These are phyloP conservation scores for Suillus subalutaceus DNA, from an alignment of 768 basidiomycete genomes.

Conservation along the genomic window DNA sequence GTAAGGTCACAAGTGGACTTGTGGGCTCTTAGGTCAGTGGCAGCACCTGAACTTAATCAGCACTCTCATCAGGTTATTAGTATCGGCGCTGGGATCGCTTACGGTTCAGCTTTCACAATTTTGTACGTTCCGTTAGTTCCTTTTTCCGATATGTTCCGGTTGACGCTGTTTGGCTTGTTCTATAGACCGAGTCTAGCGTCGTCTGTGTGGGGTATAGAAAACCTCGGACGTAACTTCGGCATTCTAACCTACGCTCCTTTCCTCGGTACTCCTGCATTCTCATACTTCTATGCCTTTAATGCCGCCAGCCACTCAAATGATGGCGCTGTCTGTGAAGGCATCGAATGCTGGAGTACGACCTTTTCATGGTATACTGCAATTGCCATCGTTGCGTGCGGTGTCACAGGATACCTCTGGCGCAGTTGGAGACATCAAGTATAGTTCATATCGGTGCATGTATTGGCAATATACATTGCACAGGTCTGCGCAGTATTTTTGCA, in stretches of 20 bases:
- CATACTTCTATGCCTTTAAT: slow-evolving; percentile 77
- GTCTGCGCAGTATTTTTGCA: neutral
- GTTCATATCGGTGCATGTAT: slow-evolving; percentile 1
- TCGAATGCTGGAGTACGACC: slow-evolving; percentile 66
- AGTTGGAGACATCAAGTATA: slow-evolving; percentile 63
- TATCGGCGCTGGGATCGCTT: slow-evolving; percentile 65
- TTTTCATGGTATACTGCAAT: slow-evolving; percentile 54
- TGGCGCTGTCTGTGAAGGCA: slow-evolving; percentile 55
- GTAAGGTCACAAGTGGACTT: slow-evolving; percentile 52
- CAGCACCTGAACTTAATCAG: neutral
- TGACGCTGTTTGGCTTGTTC: slow-evolving; percentile 6
- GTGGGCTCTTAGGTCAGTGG: slow-evolving; percentile 70
- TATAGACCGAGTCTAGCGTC: slow-evolving; percentile 70
- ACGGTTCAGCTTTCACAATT: slow-evolving; percentile 72
- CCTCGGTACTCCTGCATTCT: slow-evolving; percentile 73
- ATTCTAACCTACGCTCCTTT: slow-evolving; percentile 76
- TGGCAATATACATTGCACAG: neutral
- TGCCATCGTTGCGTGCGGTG: slow-evolving; percentile 46
- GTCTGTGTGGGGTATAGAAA: slow-evolving; percentile 69
- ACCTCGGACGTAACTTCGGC: slow-evolving; percentile 78
- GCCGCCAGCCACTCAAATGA: slow-evolving; percentile 52
- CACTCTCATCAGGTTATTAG: slow-evolving; percentile 36
- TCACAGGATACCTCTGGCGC: slow-evolving; percentile 58
- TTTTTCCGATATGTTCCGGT: neutral
- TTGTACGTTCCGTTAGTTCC: slow-evolving; percentile 49